Percentiles rank a stretch among this genome's conserved stretches.
Evolutionary conservation across 306 rosid species (phyloP).

Genomic region (Cucurbita pepo): DNA sequence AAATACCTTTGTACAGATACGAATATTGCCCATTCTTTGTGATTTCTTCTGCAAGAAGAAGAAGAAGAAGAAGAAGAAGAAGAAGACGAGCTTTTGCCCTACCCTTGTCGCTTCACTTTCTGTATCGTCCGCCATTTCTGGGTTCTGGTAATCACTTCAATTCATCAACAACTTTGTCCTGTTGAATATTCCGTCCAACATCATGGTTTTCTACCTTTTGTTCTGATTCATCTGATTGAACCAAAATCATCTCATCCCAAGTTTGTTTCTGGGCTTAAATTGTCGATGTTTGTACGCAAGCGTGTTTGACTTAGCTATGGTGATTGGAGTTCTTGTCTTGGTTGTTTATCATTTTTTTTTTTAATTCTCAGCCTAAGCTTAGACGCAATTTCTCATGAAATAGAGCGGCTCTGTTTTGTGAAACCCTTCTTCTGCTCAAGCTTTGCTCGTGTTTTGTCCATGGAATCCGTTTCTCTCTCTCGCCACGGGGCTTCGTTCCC

Average conservation of each 20-base stretch:
- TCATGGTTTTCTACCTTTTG: too few relatives aligned
- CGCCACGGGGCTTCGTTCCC: not conserved
- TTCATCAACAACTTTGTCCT: not conserved
- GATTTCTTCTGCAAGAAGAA: too few relatives aligned
- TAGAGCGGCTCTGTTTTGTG: not conserved
- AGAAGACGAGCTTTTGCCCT: not conserved
- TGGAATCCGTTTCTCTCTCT: constrained; percentile 3
- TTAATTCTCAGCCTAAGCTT: not conserved
- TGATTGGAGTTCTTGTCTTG: not conserved
- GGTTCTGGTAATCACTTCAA: not conserved
- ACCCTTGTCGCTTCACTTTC: not conserved
- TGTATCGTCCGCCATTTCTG: not conserved
- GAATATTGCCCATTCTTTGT: too few relatives aligned
- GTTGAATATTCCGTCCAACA: not conserved
- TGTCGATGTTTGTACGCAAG: not conserved
- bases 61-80: too few relatives aligned
- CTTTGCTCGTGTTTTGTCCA: not conserved
- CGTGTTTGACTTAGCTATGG: not conserved
- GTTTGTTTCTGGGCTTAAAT: not conserved
- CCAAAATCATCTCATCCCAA: too few relatives aligned
- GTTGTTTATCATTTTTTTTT: not conserved
- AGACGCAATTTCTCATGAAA: not conserved
- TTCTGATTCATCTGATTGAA: too few relatives aligned
- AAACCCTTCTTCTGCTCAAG: not conserved
- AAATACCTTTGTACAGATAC: too few relatives aligned